These are phyloP conservation scores for Fragaria vesca DNA, from an alignment of 306 rosid species.

Conservation along the genomic window DNA sequence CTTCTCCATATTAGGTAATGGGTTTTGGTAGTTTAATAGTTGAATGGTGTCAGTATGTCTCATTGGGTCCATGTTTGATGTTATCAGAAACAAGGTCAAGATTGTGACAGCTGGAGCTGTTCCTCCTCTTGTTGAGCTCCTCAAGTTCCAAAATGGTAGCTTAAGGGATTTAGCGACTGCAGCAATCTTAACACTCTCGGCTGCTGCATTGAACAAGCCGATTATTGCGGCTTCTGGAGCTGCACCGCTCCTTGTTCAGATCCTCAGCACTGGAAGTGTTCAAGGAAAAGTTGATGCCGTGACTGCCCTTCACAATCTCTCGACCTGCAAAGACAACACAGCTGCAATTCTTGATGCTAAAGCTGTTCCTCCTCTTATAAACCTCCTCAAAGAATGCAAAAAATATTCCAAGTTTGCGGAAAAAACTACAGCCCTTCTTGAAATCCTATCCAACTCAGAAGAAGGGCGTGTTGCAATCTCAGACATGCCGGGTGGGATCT, in stretches of 20 bases:
- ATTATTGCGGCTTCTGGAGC: slow-evolving; percentile 76
- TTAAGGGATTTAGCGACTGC: slow-evolving; percentile 81
- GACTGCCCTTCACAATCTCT: slow-evolving; percentile 75
- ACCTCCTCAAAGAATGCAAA: slow-evolving; percentile 86
- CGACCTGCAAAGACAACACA: slow-evolving; percentile 50
- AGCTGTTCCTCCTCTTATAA: slow-evolving; percentile 74
- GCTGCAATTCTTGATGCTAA: slow-evolving; percentile 58
- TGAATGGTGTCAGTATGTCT: slow-evolving; percentile 21
- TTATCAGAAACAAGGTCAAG: slow-evolving; percentile 76
- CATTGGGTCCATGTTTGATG: slow-evolving; percentile 30
- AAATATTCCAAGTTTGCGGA: slow-evolving; percentile 85
- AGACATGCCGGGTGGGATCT: slow-evolving; percentile 61
- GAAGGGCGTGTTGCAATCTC: slow-evolving; percentile 71
- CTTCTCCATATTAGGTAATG: background rate
- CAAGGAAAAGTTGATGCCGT: slow-evolving; percentile 90
- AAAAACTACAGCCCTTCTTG: slow-evolving; percentile 71
- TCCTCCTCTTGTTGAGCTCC: slow-evolving; percentile 79
- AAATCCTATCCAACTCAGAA: slow-evolving; percentile 64
- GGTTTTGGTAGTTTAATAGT: slow-evolving; percentile 19
- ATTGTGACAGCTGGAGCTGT: slow-evolving; percentile 77
- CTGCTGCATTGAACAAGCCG: slow-evolving; percentile 73
- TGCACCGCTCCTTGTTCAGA: slow-evolving; percentile 77
- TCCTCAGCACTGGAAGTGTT: slow-evolving; percentile 75
- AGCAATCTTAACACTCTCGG: slow-evolving; percentile 78
- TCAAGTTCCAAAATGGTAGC: slow-evolving; percentile 56